A percentile compares a stretch with the other conserved stretches of the same genome.
Evolutionary conservation across 148 eudicot species (phyloP).

Genomic region (Rhododendron mucronatum): DNA sequence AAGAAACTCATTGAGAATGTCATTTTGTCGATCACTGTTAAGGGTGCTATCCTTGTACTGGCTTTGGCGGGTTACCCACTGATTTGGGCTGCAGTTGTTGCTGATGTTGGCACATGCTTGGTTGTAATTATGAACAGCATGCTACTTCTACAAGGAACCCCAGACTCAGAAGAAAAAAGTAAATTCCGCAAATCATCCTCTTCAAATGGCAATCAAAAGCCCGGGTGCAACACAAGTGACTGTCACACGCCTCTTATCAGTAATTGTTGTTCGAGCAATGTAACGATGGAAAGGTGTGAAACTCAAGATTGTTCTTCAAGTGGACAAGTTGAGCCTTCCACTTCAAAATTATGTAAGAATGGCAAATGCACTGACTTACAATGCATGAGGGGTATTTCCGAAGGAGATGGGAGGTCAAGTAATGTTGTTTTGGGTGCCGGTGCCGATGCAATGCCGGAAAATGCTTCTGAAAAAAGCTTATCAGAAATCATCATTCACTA

Average conservation of each 20-base stretch:
- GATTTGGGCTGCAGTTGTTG: slow-evolving; percentile 37
- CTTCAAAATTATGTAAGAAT: neutral
- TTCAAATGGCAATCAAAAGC: neutral
- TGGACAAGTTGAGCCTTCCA: neutral
- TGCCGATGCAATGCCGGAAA: neutral
- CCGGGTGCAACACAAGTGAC: neutral
- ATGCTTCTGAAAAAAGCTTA: neutral
- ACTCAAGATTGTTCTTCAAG: neutral
- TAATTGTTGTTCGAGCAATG: neutral
- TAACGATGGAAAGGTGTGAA: neutral
- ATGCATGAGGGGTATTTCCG: neutral
- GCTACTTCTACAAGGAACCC: slow-evolving; percentile 24
- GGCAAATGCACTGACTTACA: neutral
- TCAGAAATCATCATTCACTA: neutral
- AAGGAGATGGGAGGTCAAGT: neutral
- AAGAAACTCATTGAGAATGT: slow-evolving; percentile 40
- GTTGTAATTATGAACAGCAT: slow-evolving; percentile 45
- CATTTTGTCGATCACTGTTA: slow-evolving; percentile 26
- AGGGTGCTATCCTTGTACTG: slow-evolving; percentile 8
- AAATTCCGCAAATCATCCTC: neutral
- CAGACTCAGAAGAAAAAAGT: neutral
- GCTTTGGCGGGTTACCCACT: slow-evolving; percentile 22
- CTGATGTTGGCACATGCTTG: slow-evolving; percentile 48
- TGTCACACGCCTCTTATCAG: neutral
- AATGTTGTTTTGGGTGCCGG: neutral